Evolutionary conservation across 208 protist species (phyloP).

Genomic region (Borovskyia barvae): DNA sequence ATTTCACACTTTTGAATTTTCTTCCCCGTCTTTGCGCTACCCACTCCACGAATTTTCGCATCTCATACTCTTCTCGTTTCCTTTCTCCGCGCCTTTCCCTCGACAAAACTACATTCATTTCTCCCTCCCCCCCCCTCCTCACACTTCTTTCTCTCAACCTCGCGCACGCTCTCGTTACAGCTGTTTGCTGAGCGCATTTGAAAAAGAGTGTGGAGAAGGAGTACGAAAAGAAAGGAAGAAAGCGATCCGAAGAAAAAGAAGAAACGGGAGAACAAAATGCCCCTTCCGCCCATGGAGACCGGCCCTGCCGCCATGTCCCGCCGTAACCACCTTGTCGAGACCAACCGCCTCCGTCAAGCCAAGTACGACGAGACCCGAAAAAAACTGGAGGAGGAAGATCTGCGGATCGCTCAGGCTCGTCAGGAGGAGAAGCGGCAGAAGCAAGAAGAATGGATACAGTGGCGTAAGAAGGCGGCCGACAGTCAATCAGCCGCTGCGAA

Average conservation of each 20-base stretch:
- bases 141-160: neutral
- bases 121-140: neutral
- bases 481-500: neutral
- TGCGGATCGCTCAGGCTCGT: conserved; percentile 43
- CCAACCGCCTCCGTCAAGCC: conserved; percentile 60
- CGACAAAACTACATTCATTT: neutral
- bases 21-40: neutral
- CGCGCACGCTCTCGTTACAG: neutral
- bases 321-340: conserved; percentile 78
- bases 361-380: conserved; percentile 53
- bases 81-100: neutral
- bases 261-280: conserved; percentile 19
- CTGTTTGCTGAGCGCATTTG: no score
- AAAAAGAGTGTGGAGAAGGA: no score
- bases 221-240: no score
- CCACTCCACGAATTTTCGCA: no score
- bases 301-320: conserved; percentile 65
- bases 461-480: conserved; percentile 9
- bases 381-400: conserved; percentile 61
- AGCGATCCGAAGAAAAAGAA: neutral
- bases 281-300: conserved; percentile 58
- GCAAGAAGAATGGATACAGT: conserved; percentile 42
- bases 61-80: neutral
- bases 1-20: neutral
- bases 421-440: conserved; percentile 42